These are phyloP conservation scores for Phytopythium vexans DNA, from an alignment of 352 stramenopile species.

Conservation along the genomic window DNA sequence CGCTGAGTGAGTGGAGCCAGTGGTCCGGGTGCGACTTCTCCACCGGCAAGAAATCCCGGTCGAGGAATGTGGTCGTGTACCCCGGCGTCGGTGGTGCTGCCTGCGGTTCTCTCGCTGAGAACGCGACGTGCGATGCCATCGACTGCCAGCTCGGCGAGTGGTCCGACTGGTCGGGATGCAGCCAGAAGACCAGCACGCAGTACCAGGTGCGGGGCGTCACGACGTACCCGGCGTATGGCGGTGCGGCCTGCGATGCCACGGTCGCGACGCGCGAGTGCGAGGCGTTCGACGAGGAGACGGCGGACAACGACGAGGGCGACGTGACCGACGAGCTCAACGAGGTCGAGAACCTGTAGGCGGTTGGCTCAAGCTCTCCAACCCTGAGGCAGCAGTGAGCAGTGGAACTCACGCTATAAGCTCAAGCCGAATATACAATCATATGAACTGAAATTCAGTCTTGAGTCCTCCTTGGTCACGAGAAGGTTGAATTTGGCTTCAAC, in stretches of 20 bases:
- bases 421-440: too few species aligned
- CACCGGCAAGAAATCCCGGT: constrained; percentile 34
- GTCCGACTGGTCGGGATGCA: constrained; percentile 54
- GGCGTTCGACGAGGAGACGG: constrained; percentile 16
- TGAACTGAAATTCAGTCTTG: too few species aligned
- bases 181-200: constrained; percentile 34
- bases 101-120: constrained; percentile 24
- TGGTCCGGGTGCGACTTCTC: constrained; percentile 48
- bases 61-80: constrained; percentile 27
- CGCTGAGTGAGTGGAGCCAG: constrained; percentile 37
- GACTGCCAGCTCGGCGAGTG: constrained; percentile 38
- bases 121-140: constrained; percentile 29
- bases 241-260: constrained; percentile 15
- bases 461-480: not conserved
- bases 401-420: too few species aligned
- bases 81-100: constrained; percentile 17
- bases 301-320: not conserved
- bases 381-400: too few species aligned
- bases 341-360: not conserved
- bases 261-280: constrained; percentile 21
- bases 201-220: constrained; percentile 29
- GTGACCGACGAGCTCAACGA: not conserved
- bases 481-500: too few species aligned
- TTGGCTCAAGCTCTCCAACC: not conserved
- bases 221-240: constrained; percentile 27